A percentile compares a stretch with the other conserved stretches of the same genome.
These are phyloP conservation scores for Priceomyces fermenticarens DNA, from an alignment of 805 yeast genomes.

Conservation along the genomic window DNA sequence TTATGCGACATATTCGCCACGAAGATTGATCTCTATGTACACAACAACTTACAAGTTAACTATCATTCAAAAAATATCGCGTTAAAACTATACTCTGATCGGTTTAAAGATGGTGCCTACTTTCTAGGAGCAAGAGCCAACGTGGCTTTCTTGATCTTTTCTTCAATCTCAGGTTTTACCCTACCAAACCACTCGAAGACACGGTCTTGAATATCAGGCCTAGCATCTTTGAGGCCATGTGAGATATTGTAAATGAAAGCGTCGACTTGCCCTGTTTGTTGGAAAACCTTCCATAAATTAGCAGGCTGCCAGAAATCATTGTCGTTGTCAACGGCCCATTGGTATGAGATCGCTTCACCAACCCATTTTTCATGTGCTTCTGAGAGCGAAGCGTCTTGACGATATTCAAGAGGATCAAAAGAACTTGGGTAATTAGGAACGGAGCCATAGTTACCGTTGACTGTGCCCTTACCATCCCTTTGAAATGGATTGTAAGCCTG, in stretches of 20 bases:
- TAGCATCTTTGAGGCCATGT: conserved; percentile 17
- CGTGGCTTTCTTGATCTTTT: background rate
- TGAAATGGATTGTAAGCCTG: conserved; percentile 7
- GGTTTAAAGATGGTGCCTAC: no score
- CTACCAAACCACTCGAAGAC: conserved; percentile 17
- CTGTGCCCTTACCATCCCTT: conserved; percentile 7
- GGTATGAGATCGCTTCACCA: conserved; percentile 23
- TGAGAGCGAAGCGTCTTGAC: conserved; percentile 4
- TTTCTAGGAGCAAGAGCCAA: no score
- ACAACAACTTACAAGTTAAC: no score
- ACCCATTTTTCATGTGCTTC: conserved; percentile 24
- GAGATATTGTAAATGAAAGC: conserved; percentile 22
- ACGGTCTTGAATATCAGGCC: conserved; percentile 16
- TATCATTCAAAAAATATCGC: no score
- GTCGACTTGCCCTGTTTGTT: conserved; percentile 16
- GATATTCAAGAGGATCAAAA: conserved; percentile 5
- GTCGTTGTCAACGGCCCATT: conserved; percentile 20
- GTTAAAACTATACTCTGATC: no score
- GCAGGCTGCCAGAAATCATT: conserved; percentile 20
- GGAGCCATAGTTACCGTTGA: conserved; percentile 7
- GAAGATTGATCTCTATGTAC: no score
- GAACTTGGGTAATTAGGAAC: conserved; percentile 10
- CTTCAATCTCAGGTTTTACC: conserved; percentile 14
- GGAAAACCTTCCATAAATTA: conserved; percentile 19
- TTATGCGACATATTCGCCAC: no score